Conservation (phyloP, 2,329 filamentous ascomycete species). For the Diplodia corticola region DNA sequence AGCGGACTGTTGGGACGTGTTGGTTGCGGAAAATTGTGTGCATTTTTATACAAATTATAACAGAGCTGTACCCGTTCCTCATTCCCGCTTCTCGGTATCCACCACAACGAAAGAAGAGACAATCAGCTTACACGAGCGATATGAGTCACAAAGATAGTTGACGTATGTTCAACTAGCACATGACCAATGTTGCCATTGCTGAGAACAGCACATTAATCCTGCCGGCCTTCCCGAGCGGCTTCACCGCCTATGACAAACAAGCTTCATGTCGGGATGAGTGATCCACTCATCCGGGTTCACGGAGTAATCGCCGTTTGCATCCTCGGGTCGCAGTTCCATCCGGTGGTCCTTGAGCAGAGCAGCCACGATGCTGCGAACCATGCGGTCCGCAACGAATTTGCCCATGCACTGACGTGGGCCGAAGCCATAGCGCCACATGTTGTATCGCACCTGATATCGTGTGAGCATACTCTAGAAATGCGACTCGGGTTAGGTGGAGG, state of each 20-base stretch:
- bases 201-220: no score
- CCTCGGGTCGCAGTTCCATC: neutral
- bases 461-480: neutral
- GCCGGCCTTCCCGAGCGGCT: neutral
- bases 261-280: neutral
- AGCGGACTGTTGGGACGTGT: no score
- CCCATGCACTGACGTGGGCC: conserved; percentile 48
- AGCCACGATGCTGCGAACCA: conserved; percentile 30
- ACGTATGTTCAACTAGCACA: no score
- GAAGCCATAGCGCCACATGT: conserved; percentile 50
- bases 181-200: no score
- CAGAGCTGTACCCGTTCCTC: no score
- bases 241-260: neutral
- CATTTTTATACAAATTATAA: no score
- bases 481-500: neutral
- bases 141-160: no score
- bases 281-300: neutral
- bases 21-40: no score
- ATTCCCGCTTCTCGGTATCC: no score
- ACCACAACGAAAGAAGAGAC: no score
- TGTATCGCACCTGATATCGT: conserved; percentile 34
- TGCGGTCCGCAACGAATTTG: conserved; percentile 43
- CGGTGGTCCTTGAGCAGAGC: neutral
- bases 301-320: neutral
- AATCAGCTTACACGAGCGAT: no score